A percentile compares a stretch with the other conserved stretches of the same genome.
Evolutionary conservation across 2,329 filamentous ascomycete species (phyloP).

Genomic region (Colletotrichum truncatum): DNA sequence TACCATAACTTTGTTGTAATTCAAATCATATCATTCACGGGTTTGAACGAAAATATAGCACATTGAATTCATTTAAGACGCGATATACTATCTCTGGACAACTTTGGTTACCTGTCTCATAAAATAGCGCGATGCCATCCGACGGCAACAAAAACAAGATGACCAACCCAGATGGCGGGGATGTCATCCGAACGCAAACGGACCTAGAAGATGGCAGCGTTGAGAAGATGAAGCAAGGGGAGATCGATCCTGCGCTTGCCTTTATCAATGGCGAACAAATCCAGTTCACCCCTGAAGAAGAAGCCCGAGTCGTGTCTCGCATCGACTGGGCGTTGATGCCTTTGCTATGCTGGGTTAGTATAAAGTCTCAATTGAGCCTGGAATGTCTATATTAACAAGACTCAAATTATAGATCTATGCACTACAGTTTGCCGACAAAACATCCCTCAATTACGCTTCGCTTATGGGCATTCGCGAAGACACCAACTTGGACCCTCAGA

Average conservation of each 20-base stretch:
- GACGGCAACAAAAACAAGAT: background rate
- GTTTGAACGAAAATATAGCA: no score
- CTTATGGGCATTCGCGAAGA: slow-evolving; percentile 31
- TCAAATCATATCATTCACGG: no score
- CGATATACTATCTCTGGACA: no score
- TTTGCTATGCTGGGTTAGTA: slow-evolving; percentile 4
- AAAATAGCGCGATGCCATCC: background rate
- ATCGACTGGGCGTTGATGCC: slow-evolving; percentile 21
- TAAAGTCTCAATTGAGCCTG: background rate
- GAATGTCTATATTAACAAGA: background rate
- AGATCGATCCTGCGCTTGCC: slow-evolving; percentile 23
- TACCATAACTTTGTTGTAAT: no score
- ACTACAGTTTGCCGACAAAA: slow-evolving; percentile 26
- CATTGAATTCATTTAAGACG: no score
- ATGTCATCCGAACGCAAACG: slow-evolving; percentile 20
- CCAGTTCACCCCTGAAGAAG: slow-evolving; percentile 25
- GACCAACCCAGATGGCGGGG: background rate
- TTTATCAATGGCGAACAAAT: slow-evolving; percentile 19
- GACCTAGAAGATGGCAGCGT: slow-evolving; percentile 23
- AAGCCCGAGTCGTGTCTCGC: slow-evolving; percentile 7
- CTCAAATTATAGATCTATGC: slow-evolving; percentile 10
- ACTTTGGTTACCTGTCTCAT: background rate
- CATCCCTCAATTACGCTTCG: slow-evolving; percentile 27
- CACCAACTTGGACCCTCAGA: slow-evolving; percentile 19
- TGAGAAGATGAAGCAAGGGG: slow-evolving; percentile 21